Evolutionary conservation across 2,329 filamentous ascomycete genomes (phyloP).

Genomic region (Scopulariopsis brevicaulis): DNA sequence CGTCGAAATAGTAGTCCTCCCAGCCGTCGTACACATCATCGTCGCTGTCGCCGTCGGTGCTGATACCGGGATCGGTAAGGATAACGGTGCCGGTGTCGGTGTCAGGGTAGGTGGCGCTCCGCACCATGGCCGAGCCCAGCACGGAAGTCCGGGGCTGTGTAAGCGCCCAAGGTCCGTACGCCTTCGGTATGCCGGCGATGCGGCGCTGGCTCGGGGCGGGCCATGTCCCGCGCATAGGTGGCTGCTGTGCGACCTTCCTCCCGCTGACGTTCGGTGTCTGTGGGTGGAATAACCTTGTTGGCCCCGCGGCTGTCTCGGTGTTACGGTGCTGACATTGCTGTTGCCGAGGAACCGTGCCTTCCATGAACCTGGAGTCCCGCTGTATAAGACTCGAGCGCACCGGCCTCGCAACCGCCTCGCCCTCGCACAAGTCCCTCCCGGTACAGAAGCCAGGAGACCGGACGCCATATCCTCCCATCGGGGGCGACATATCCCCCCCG

Average conservation of each 20-base stretch:
- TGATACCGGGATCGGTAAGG: neutral
- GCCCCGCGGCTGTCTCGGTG: neutral
- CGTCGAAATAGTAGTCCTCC: slow-evolving; percentile 20
- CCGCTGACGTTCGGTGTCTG: neutral
- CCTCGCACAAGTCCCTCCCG: neutral
- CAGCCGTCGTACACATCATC: slow-evolving; percentile 12
- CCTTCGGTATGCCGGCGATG: neutral
- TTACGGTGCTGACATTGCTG: neutral
- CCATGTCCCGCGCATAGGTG: neutral
- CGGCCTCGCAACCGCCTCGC: neutral
- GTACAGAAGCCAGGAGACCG: neutral
- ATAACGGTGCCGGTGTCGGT: too few species aligned
- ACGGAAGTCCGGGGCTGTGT: too few species aligned
- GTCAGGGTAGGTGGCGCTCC: too few species aligned
- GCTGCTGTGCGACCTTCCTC: neutral
- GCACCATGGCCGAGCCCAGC: too few species aligned
- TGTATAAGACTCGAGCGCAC: neutral
- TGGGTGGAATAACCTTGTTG: too few species aligned
- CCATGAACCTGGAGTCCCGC: neutral
- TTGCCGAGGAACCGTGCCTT: neutral
- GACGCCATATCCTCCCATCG: neutral
- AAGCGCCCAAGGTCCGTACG: neutral
- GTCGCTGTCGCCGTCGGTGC: slow-evolving; percentile 11
- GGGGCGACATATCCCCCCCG: neutral
- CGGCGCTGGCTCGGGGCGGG: neutral